These are phyloP conservation scores for Akanthomyces dipterigenus DNA, from an alignment of 2,329 filamentous ascomycete species.

Conservation along the genomic window DNA sequence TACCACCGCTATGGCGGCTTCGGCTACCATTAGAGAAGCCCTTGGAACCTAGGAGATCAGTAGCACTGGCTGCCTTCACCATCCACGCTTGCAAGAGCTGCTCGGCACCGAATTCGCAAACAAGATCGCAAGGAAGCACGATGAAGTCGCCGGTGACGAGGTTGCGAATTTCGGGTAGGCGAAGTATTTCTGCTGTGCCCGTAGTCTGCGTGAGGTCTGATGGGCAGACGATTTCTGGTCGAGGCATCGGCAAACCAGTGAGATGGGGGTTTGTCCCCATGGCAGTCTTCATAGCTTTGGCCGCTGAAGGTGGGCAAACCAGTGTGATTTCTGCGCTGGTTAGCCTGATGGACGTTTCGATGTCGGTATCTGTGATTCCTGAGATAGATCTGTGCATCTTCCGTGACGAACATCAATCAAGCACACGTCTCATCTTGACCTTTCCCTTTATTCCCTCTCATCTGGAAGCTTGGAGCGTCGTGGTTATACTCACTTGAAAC, in stretches of 20 bases:
- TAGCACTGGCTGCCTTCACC: constrained; percentile 68
- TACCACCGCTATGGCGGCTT: constrained; percentile 59
- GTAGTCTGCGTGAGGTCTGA: constrained; percentile 71
- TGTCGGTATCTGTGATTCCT: background rate
- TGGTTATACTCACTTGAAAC: constrained; percentile 54
- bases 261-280: constrained; percentile 73
- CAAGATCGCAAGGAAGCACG: constrained; percentile 84
- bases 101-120: constrained; percentile 82
- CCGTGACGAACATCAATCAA: background rate
- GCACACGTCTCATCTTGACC: background rate
- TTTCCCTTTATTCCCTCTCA: background rate
- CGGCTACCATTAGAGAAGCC: constrained; percentile 31
- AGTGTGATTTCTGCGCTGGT: constrained; percentile 50
- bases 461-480: background rate
- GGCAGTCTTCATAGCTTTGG: constrained; percentile 59
- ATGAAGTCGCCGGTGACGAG: constrained; percentile 80
- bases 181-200: constrained; percentile 81
- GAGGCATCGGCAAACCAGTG: constrained; percentile 65
- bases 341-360: constrained; percentile 12
- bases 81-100: constrained; percentile 87
- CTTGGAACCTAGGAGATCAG: constrained; percentile 47
- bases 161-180: constrained; percentile 73
- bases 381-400: background rate
- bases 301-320: constrained; percentile 58
- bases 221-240: constrained; percentile 71